Evolutionary conservation across 192 early-diverging fungal species (phyloP).

Genomic region (Chytriomyces sp.): DNA sequence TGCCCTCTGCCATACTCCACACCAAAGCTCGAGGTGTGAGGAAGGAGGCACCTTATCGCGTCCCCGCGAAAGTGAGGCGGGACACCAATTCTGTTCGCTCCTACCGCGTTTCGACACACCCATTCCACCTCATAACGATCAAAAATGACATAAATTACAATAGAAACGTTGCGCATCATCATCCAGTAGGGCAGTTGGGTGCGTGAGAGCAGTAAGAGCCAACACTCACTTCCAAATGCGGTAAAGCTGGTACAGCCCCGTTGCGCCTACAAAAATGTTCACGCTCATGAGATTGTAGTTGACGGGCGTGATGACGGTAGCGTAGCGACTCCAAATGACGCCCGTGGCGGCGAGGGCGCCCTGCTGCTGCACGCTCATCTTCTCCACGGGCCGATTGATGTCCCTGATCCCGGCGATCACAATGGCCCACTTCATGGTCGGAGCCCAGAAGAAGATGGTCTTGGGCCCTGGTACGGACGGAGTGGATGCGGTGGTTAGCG

Average conservation of each 20-base stretch:
- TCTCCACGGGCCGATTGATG: slow-evolving; percentile 84
- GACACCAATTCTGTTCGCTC: too few species aligned
- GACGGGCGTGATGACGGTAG: slow-evolving; percentile 88
- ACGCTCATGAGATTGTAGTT: slow-evolving; percentile 90
- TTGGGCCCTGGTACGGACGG: slow-evolving; percentile 75
- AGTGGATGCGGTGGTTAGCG: neutral
- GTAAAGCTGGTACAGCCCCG: slow-evolving; percentile 82
- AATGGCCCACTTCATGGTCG: slow-evolving; percentile 89
- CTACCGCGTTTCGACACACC: too few species aligned
- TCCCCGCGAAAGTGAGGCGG: too few species aligned
- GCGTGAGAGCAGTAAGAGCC: too few species aligned
- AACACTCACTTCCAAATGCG: slow-evolving; percentile 75
- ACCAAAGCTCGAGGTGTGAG: too few species aligned
- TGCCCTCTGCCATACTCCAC: too few species aligned
- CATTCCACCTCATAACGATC: too few species aligned
- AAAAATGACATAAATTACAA: too few species aligned
- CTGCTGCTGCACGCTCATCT: slow-evolving; percentile 83
- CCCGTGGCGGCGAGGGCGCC: slow-evolving; percentile 88
- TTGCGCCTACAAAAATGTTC: slow-evolving; percentile 91
- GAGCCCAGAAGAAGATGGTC: slow-evolving; percentile 99
- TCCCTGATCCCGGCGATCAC: slow-evolving; percentile 94
- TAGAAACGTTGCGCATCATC: too few species aligned
- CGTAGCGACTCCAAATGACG: slow-evolving; percentile 97
- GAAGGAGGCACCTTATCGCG: too few species aligned
- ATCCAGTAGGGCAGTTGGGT: too few species aligned